These are phyloP conservation scores for Quercus variabilis DNA, from an alignment of 306 rosid species.

Conservation along the genomic window DNA sequence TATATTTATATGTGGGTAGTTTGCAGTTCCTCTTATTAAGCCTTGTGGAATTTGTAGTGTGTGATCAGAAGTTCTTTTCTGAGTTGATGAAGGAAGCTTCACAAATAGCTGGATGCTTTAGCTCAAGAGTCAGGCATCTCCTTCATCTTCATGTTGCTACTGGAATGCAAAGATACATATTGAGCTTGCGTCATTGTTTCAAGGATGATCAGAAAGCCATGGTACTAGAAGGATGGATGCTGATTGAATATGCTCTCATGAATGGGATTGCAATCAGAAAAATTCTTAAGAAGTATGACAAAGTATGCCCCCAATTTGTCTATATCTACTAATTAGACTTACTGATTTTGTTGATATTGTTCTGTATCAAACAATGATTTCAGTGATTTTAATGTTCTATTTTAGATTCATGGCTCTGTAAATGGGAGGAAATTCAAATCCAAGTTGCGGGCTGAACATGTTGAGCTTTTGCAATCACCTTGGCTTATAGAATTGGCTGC, in stretches of 20 bases:
- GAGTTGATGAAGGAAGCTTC: constrained; percentile 87
- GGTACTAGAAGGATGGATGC: constrained; percentile 64
- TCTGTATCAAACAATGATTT: constrained; percentile 2
- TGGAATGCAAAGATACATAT: constrained; percentile 66
- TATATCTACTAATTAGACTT: not conserved
- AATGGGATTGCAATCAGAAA: constrained; percentile 83
- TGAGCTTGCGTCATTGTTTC: constrained; percentile 59
- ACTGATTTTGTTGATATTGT: not conserved
- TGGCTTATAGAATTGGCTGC: constrained; percentile 93
- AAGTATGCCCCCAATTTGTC: constrained; percentile 42
- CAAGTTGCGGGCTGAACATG: constrained; percentile 66
- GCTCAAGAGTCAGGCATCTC: constrained; percentile 70
- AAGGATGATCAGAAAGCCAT: constrained; percentile 50
- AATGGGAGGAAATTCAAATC: constrained; percentile 74
- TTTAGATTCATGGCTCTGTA: constrained; percentile 39
- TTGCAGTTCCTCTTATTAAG: not conserved
- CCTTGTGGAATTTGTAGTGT: constrained; percentile 37
- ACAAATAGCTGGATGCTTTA: constrained; percentile 63
- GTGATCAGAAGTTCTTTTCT: constrained; percentile 74
- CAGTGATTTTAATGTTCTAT: not conserved
- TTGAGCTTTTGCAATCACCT: constrained; percentile 87
- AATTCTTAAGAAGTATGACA: constrained; percentile 92
- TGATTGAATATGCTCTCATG: constrained; percentile 80
- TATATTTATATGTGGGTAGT: too few species aligned
- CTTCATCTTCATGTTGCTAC: constrained; percentile 73